phyloP scores from a whole-genome alignment of 192 early-diverging fungal genomes.

The Helicostylum pulchrum region DNA sequence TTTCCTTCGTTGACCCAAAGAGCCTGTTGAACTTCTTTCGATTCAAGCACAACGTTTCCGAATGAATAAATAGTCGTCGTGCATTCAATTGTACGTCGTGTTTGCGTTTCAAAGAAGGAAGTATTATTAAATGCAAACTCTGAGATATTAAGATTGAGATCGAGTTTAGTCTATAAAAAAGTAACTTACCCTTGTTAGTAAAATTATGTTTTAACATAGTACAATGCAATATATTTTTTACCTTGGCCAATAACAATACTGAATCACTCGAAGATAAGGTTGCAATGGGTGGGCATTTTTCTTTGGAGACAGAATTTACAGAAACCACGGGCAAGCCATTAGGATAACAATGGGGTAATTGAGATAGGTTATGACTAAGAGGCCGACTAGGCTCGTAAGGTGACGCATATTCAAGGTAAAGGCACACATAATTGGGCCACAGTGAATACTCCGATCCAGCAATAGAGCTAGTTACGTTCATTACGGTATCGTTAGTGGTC shows the following conservation, averaged over 20 bases:
- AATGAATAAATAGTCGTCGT: constrained; percentile 48
- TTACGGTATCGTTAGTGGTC: too few relatives aligned
- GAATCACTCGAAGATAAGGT: constrained; percentile 2
- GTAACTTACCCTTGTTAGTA: too few relatives aligned
- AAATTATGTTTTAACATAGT: too few relatives aligned
- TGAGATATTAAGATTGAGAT: constrained; percentile 35
- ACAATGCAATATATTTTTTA: neutral
- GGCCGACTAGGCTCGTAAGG: constrained; percentile 29
- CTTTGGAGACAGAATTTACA: constrained; percentile 11
- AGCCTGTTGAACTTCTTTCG: constrained; percentile 45
- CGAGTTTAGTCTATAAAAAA: constrained; percentile 27
- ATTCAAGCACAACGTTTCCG: constrained; percentile 43
- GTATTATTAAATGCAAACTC: constrained; percentile 43
- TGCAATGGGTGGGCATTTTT: constrained; percentile 28
- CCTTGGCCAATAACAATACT: constrained; percentile 26
- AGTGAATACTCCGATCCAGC: neutral
- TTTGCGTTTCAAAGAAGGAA: constrained; percentile 34
- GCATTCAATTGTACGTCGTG: constrained; percentile 38
- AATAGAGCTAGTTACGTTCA: too few relatives aligned
- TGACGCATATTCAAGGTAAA: constrained; percentile 29
- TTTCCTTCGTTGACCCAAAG: constrained; percentile 26
- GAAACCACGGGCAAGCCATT: constrained; percentile 11
- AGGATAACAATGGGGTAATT: constrained; percentile 32
- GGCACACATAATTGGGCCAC: constrained; percentile 35
- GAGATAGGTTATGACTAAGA: constrained; percentile 25